Conservation (phyloP, 192 early-diverging fungal genomes). For the Gigaspora rosea region DNA sequence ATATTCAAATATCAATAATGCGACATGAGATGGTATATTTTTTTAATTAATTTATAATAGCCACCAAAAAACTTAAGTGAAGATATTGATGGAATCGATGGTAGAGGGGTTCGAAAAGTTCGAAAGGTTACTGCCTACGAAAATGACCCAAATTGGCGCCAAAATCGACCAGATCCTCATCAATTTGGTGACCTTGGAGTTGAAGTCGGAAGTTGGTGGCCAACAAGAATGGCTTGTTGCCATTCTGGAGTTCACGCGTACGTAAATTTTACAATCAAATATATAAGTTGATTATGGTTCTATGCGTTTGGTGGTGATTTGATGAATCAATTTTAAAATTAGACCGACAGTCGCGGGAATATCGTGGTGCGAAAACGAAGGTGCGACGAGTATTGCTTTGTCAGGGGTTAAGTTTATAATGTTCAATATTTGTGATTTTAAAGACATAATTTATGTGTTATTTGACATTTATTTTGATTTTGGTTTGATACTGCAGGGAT, state of each 20-base stretch:
- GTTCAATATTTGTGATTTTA: neutral
- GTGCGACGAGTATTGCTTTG: slow-evolving; percentile 14
- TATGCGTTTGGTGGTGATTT: no score
- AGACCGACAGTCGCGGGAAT: slow-evolving; percentile 25
- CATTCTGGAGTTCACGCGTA: slow-evolving; percentile 23
- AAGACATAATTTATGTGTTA: neutral
- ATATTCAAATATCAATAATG: no score
- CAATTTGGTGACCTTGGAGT: slow-evolving; percentile 5
- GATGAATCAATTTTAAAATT: neutral
- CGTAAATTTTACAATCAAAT: neutral
- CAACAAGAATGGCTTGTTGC: slow-evolving; percentile 15
- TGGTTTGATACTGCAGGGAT: slow-evolving; percentile 5
- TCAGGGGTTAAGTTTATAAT: slow-evolving; percentile 6
- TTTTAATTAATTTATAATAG: no score
- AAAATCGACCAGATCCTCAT: slow-evolving; percentile 13
- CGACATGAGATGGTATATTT: no score
- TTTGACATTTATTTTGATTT: neutral
- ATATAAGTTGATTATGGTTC: neutral
- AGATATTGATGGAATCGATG: neutral
- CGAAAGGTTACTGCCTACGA: neutral
- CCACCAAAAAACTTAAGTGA: neutral
- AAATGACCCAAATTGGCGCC: neutral
- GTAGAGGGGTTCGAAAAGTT: neutral
- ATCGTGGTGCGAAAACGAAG: neutral
- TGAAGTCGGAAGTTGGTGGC: slow-evolving; percentile 18